Evolutionary conservation across 352 stramenopile genomes (phyloP).

Genomic region (Phytophthora syringae): DNA sequence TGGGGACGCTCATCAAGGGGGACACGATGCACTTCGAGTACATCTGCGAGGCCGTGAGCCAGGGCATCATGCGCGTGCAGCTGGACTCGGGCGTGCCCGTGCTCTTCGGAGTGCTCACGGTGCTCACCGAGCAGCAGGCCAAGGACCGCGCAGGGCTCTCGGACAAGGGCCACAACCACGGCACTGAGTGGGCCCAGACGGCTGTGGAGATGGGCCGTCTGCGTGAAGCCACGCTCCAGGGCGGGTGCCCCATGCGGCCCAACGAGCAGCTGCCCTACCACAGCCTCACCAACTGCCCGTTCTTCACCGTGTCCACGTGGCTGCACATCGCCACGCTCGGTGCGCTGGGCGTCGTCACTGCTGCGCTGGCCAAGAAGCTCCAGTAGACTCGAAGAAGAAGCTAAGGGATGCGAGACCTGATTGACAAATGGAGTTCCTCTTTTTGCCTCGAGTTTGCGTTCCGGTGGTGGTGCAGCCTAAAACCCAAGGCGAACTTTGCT

Average conservation of each 20-base stretch:
- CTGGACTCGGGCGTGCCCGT: slow-evolving; percentile 90
- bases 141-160: slow-evolving; percentile 89
- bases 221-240: slow-evolving; percentile 65
- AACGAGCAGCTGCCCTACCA: slow-evolving; percentile 77
- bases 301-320: slow-evolving; percentile 83
- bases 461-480: slow-evolving; percentile 32
- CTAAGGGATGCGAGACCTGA: too few species aligned
- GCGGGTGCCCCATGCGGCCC: slow-evolving; percentile 73
- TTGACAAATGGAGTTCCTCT: too few species aligned
- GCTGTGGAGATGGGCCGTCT: slow-evolving; percentile 97
- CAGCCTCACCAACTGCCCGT: slow-evolving; percentile 73
- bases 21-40: slow-evolving; percentile 99
- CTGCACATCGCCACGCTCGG: slow-evolving; percentile 75
- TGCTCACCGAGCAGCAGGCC: slow-evolving; percentile 96
- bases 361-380: slow-evolving; percentile 64
- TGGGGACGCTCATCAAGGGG: slow-evolving; percentile 96
- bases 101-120: slow-evolving; percentile 96
- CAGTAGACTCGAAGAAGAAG: slow-evolving; percentile 23
- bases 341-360: slow-evolving; percentile 54
- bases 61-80: slow-evolving; percentile 97
- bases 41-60: slow-evolving; percentile 96
- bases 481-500: slow-evolving; percentile 72
- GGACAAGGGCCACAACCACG: slow-evolving; percentile 94
- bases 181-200: slow-evolving; percentile 96
- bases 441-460: too few species aligned